Evolutionary conservation across 2,329 filamentous ascomycete genomes (phyloP), one percentile per base, ranked within the genome.

Genomic region (Chrysosporium keratinophilum): DNA sequence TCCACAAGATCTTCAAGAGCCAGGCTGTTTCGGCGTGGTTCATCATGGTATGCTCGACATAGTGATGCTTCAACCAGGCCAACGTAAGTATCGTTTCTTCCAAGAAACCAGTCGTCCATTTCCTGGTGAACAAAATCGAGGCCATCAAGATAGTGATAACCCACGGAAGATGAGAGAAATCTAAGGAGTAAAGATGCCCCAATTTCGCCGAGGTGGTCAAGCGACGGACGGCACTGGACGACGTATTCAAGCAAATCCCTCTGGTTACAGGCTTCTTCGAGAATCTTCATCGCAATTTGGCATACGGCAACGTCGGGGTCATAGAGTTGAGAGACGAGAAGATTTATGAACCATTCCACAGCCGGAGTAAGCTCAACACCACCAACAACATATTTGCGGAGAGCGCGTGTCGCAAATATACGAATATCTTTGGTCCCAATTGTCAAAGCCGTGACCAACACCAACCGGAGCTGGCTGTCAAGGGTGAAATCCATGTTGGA

Each of bases 41-140:
- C 69, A 52, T 77, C 79, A 70, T 64, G 76, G 60, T 95, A 90
- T 0, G 90, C 85, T 56, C 88, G 84, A 33, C 90, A 88, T 50
- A 98, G 77, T 52, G 90, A 95, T n/a, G 94, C 93, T 69, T 98
- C 93, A 40, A 98, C 91, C 40, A 97, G 80, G 37, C 83, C 80
- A 49, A 98, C 93, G 61, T 98, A 98, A n/a, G 83, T 85, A 67
- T 98, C 91, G 65, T 98, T 98, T 43, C 93, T 83, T 12, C 93
- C 93, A 15, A 98, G 77, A 65, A 97, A 98, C 93, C 93, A 98
- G 71, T 98, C 94, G 62, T 98, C 93, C 93, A 98, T 98, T 68
- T 98, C 94, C 66, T 95, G 93, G 57, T 90, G 96, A 69, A 98
- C 98, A 67, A 98, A 98, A 72, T 98, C 94, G 42, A 98, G 76